Conservation (phyloP, 78 protist species). For the Monocercomonoides exilis region DNA sequence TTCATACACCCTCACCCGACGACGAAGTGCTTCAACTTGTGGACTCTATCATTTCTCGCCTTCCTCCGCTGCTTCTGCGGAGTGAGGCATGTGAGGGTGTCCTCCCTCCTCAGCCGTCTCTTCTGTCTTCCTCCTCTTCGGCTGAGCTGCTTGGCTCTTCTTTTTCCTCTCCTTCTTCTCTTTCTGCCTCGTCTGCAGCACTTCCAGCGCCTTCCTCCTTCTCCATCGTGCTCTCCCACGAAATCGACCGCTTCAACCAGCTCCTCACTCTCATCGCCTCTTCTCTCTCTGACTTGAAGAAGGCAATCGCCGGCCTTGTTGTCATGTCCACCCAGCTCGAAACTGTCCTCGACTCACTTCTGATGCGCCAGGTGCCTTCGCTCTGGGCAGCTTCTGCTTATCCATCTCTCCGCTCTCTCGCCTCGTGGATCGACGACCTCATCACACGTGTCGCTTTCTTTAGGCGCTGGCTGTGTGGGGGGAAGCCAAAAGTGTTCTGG, state of each 20-base stretch:
- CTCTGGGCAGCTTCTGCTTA: slow-evolving; percentile 32
- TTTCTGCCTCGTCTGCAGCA: neutral
- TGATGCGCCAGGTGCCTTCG: slow-evolving; percentile 32
- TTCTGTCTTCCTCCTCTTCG: neutral
- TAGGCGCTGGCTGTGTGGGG: slow-evolving; percentile 29
- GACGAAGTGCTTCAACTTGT: neutral
- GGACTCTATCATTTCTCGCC: neutral
- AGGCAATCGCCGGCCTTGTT: slow-evolving; percentile 52
- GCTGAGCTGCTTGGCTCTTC: neutral
- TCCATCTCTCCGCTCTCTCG: slow-evolving; percentile 47
- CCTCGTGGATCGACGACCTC: slow-evolving; percentile 46
- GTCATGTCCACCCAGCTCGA: slow-evolving; percentile 43
- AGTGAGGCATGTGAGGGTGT: neutral
- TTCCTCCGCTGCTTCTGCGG: neutral
- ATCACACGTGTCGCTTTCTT: slow-evolving; percentile 33
- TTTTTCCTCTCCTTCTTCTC: neutral
- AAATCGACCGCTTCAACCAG: slow-evolving; percentile 41
- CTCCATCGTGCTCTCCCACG: slow-evolving; percentile 42
- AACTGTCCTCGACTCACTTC: neutral
- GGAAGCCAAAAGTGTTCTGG: slow-evolving; percentile 41
- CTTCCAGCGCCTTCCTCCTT: slow-evolving; percentile 4
- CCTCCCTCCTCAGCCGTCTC: neutral
- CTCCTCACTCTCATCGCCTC: slow-evolving; percentile 17
- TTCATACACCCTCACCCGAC: too few relatives aligned
- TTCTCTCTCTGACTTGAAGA: slow-evolving; percentile 28